Percentiles rank a stretch among this genome's conserved stretches.
phyloP scores from a whole-genome alignment of 1,284 basidiomycete species.

The Heterobasidion parviporum region DNA sequence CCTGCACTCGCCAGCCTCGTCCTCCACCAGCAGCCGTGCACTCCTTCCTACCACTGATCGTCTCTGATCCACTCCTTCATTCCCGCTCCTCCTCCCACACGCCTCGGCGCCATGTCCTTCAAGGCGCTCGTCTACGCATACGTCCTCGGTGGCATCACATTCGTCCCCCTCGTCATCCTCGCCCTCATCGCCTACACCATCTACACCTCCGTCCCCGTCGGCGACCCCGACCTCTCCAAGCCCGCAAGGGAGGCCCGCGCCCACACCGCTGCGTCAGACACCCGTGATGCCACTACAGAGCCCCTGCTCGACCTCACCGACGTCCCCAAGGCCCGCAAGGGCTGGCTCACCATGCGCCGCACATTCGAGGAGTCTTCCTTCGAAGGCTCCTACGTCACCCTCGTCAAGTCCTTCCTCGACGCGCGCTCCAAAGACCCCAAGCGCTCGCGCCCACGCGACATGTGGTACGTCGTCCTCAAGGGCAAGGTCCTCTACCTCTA shows the following conservation, averaged over 20 bases:
- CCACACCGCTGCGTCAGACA: constrained; percentile 20
- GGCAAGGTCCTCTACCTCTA: constrained; percentile 85
- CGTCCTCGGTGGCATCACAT: constrained; percentile 80
- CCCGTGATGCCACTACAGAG: constrained; percentile 12
- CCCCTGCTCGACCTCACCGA: constrained; percentile 40
- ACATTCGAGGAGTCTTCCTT: constrained; percentile 62
- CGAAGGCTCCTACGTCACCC: constrained; percentile 61
- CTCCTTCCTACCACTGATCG: background rate
- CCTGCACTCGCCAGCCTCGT: background rate
- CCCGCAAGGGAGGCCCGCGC: constrained; percentile 22
- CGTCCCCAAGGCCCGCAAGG: constrained; percentile 59
- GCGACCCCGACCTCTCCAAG: constrained; percentile 41
- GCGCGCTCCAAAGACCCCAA: constrained; percentile 73
- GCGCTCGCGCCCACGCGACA: constrained; percentile 74
- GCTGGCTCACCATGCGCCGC: constrained; percentile 80
- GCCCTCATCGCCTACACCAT: constrained; percentile 49
- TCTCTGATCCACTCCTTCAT: background rate
- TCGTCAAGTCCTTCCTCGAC: constrained; percentile 68
- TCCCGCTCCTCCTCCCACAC: background rate
- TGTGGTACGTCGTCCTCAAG: constrained; percentile 85
- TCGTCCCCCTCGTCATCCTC: constrained; percentile 67
- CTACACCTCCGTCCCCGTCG: constrained; percentile 76
- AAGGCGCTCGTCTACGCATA: constrained; percentile 72
- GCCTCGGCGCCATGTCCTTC: constrained; percentile 40
- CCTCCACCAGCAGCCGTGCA: background rate